phyloP scores from a whole-genome alignment of 129 eudicot genomes.

The Solidago caesia region DNA sequence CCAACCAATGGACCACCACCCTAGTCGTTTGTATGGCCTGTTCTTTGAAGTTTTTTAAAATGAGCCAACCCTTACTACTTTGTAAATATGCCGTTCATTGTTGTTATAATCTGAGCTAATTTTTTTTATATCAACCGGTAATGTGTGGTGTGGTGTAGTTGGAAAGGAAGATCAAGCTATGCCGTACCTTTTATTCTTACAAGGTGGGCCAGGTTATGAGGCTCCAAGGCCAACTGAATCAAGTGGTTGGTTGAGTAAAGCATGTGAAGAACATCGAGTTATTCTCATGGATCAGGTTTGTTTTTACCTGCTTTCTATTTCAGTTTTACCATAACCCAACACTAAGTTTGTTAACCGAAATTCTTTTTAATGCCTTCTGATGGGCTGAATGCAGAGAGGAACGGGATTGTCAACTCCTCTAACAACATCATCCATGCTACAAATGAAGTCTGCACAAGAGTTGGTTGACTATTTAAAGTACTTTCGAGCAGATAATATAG shows the following conservation, averaged over 20 bases:
- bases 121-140: neutral
- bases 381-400: constrained; percentile 69
- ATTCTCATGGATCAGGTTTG: constrained; percentile 79
- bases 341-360: neutral
- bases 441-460: constrained; percentile 71
- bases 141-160: constrained; percentile 42
- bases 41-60: neutral
- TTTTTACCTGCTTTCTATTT: neutral
- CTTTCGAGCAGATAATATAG: constrained; percentile 91
- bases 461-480: constrained; percentile 66
- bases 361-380: constrained; percentile 23
- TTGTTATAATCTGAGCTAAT: neutral
- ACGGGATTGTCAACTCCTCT: constrained; percentile 97
- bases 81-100: neutral
- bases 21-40: neutral
- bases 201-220: constrained; percentile 98
- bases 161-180: constrained; percentile 76
- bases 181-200: constrained; percentile 76
- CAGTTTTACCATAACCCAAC: neutral
- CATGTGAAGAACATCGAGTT: constrained; percentile 83
- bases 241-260: constrained; percentile 89
- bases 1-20: too few relatives aligned
- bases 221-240: constrained; percentile 85
- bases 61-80: neutral
- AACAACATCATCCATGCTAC: constrained; percentile 81